Evolutionary conservation across 2,329 filamentous ascomycete genomes (phyloP).

Genomic region (Septoria linicola): DNA sequence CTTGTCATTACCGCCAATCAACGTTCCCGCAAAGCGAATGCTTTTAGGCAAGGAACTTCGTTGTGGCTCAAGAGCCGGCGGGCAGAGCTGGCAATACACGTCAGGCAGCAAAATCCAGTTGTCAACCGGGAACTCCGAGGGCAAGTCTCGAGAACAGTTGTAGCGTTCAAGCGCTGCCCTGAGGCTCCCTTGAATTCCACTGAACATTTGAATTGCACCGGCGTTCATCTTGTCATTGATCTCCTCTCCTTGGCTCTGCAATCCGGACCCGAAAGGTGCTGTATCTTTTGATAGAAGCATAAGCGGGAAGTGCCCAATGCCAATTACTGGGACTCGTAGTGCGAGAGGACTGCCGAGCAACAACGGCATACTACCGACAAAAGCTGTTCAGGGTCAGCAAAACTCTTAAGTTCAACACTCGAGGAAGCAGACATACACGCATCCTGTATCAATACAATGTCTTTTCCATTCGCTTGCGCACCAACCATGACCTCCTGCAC

Average conservation of each 20-base stretch:
- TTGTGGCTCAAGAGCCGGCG: conserved; percentile 40
- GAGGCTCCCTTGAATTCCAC: conserved; percentile 30
- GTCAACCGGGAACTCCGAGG: conserved; percentile 16
- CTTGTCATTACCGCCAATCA: conserved; percentile 13
- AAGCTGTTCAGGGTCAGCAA: too few relatives aligned
- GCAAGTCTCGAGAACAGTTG: conserved; percentile 6
- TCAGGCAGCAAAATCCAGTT: conserved; percentile 20
- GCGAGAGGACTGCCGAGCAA: conserved; percentile 6
- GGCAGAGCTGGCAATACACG: conserved; percentile 39
- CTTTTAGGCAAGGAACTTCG: conserved; percentile 40
- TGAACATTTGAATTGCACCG: conserved; percentile 28
- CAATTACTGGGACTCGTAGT: conserved; percentile 16
- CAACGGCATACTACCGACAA: conserved; percentile 1
- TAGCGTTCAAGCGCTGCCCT: conserved; percentile 8
- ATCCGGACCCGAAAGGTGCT: conserved; percentile 42
- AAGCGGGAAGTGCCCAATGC: conserved; percentile 36
- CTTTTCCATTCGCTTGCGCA: neutral
- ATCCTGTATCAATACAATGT: conserved; percentile 10
- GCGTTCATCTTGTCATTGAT: conserved; percentile 36
- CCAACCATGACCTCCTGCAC: conserved; percentile 11
- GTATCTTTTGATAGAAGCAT: conserved; percentile 41
- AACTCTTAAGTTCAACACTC: too few relatives aligned
- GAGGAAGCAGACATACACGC: conserved; percentile 6
- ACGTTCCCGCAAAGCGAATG: conserved; percentile 48
- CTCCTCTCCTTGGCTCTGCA: conserved; percentile 43